Conservation (phyloP, 441 rosid genomes). For the Eruca vesicaria region DNA sequence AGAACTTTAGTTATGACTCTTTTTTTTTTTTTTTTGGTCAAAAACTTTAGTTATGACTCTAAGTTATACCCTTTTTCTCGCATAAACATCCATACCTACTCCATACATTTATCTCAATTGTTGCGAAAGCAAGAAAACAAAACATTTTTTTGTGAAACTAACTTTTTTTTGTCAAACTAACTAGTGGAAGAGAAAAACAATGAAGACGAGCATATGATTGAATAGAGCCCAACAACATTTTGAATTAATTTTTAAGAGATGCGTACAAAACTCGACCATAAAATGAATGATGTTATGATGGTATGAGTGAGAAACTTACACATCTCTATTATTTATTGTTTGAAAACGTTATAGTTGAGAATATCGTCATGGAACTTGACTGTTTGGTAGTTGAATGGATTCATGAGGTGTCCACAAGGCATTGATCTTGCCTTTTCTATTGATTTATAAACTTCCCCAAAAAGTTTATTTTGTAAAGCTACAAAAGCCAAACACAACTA, state of each 20-base stretch:
- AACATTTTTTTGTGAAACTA: background rate
- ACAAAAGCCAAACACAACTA: background rate
- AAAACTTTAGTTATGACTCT: too few relatives aligned
- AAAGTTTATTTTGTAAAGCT: background rate
- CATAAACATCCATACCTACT: background rate
- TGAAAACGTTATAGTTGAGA: conserved; percentile 17
- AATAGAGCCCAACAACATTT: background rate
- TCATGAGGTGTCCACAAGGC: conserved; percentile 14
- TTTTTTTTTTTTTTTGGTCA: too few relatives aligned
- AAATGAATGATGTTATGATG: background rate
- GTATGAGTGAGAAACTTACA: background rate
- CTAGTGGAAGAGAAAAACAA: conserved; percentile 10
- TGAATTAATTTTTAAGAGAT: background rate
- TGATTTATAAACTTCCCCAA: conserved; percentile 14
- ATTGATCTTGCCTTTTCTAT: conserved; percentile 8
- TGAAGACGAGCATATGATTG: background rate
- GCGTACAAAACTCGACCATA: background rate
- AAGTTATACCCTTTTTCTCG: too few relatives aligned
- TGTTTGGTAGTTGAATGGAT: conserved; percentile 23
- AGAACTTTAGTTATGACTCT: too few relatives aligned
- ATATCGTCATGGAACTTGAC: conserved; percentile 20
- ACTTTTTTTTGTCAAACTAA: background rate
- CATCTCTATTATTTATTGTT: background rate
- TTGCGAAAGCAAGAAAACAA: background rate
- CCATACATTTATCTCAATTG: background rate